Evolutionary conservation across 345 rosid genomes (phyloP), one percentile per base, ranked within the genome.

Genomic region (Schrenkiella parvula): DNA sequence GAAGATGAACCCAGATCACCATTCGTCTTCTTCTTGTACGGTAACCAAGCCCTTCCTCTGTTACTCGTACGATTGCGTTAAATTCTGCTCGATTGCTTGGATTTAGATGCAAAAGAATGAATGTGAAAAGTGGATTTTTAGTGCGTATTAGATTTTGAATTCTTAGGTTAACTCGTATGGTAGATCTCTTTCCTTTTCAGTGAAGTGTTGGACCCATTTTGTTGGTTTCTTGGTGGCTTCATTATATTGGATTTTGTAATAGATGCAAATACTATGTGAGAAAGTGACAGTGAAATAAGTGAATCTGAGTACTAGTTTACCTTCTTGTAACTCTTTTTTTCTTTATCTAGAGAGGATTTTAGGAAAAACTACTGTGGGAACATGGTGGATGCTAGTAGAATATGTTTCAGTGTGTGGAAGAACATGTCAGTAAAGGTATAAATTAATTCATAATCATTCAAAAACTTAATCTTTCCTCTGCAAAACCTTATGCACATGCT

Each of bases 1-100:
- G 26, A 42, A 39, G 87, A 82, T 77, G 84, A 84, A 68, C 91
- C 89, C 35, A 79, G 96, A 84, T 92, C 98, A 23, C 80, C 95
- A 15, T 90, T 92, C 48, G 59, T 81, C 21, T 65, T 85, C 80
- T 90, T 87, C 80, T 81, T 87, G 98, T 92, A 86, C 68, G 14
- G 62, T 80, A 65, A 77, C 54, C 6, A 12, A 31, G 34, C 1
- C 19, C 19, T 59, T 31, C 6, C 72, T 66, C 17, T 65, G 4
- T 50, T 51, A 32, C 39, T 28, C 21, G 13, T n/a, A n/a, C 18
- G 8, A 17, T 6, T 29, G 22, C 26, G 58, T 34, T 15, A 7
- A 3, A 8, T 7, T 32, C n/a, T 23, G 15, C 17, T 22, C 37
- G 12, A 0, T 66, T n/a, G 38, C 25, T 66, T 66, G 23, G 35